A percentile compares a stretch with the other conserved stretches of the same genome.
Conservation (phyloP, 2,329 filamentous ascomycete species). For the Hypoxylon sp. region DNA sequence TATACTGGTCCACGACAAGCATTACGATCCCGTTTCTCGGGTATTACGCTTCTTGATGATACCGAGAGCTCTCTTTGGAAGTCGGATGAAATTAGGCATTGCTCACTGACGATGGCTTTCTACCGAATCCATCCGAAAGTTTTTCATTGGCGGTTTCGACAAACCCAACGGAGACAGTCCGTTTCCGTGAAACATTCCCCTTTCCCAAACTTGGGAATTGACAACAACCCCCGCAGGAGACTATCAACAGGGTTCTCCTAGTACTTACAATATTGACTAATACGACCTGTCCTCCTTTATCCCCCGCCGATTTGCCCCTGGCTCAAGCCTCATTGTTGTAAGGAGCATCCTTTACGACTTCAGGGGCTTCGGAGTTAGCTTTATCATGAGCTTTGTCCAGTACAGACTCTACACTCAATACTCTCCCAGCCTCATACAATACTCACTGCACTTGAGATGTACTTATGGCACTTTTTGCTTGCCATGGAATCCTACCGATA, state of each 20-base stretch:
- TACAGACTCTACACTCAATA: not conserved
- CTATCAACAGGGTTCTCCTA: not conserved
- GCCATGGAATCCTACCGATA: not conserved
- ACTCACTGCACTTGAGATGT: not conserved
- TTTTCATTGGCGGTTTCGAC: not conserved
- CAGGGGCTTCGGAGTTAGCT: not conserved
- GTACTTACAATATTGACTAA: not conserved
- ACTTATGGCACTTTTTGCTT: not conserved
- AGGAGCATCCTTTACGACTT: not conserved
- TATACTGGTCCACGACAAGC: not conserved
- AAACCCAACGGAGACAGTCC: not conserved
- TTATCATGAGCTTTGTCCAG: not conserved
- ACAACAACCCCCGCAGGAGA: not conserved
- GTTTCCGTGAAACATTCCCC: not conserved
- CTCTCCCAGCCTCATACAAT: not conserved
- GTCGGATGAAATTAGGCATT: slow-evolving; percentile 3
- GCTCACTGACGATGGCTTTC: not conserved
- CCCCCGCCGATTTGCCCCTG: not conserved
- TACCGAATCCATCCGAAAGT: not conserved
- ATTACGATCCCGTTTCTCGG: not conserved
- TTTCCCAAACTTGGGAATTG: not conserved
- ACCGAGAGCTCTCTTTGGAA: not conserved
- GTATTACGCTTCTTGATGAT: not conserved
- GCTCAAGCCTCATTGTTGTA: not conserved
- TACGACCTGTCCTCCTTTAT: not conserved